Evolutionary conservation across 2,329 filamentous ascomycete genomes (phyloP).

Genomic region (Fusarium irregulare): DNA sequence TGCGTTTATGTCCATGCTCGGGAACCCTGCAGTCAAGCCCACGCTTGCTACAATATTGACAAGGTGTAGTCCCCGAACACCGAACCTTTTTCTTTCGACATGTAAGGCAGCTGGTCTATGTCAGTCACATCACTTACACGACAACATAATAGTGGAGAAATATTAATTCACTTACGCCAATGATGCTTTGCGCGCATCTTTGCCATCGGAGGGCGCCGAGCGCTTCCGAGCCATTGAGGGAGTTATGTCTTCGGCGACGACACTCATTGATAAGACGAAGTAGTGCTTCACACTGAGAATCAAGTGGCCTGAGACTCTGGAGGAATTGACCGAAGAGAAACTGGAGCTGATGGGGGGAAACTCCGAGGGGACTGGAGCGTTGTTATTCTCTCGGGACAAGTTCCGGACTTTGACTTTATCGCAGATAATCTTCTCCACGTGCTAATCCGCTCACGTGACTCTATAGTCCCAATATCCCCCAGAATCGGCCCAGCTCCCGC

Average conservation of each 20-base stretch:
- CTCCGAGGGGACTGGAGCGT: conserved; percentile 34
- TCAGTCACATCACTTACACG: not conserved
- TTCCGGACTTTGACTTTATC: conserved; percentile 25
- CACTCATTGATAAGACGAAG: conserved; percentile 18
- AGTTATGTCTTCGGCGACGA: conserved; percentile 25
- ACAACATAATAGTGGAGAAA: conserved; percentile 26
- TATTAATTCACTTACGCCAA: conserved; percentile 40
- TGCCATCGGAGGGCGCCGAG: conserved; percentile 34
- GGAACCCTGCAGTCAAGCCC: conserved; percentile 44
- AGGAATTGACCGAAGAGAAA: conserved; percentile 23
- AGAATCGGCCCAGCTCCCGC: conserved; percentile 23
- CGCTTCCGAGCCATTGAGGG: conserved; percentile 42
- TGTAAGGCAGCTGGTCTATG: conserved; percentile 38
- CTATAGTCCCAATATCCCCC: not conserved
- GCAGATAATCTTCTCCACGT: not conserved
- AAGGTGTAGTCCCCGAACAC: conserved; percentile 44
- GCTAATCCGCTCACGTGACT: conserved; percentile 29
- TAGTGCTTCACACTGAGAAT: not conserved
- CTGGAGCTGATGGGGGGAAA: conserved; percentile 5
- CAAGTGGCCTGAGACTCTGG: conserved; percentile 11
- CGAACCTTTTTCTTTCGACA: conserved; percentile 46
- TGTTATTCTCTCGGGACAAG: conserved; percentile 32
- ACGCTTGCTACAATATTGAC: conserved; percentile 44
- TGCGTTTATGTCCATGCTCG: conserved; percentile 45
- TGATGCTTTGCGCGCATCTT: conserved; percentile 43